A percentile compares a stretch with the other conserved stretches of the same genome.
Evolutionary conservation across 768 basidiomycete species (phyloP).

Genomic region (Lactifluus pinguis): DNA sequence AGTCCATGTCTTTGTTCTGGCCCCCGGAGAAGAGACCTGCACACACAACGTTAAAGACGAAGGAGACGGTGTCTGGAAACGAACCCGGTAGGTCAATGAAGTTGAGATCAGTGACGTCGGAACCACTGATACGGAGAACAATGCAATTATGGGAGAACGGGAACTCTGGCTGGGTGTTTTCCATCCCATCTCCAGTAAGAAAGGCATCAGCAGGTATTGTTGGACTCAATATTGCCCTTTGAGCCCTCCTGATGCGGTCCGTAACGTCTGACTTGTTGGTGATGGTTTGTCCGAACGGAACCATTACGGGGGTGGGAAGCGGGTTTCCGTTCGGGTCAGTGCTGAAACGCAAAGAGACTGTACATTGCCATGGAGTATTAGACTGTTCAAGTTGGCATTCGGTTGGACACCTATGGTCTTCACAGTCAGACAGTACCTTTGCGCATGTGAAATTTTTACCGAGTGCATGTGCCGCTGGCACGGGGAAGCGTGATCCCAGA

Average conservation of each 20-base stretch:
- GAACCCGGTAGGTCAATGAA: conserved; percentile 36
- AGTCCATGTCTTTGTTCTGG: conserved; percentile 39
- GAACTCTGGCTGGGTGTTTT: conserved; percentile 18
- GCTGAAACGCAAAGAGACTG: conserved; percentile 26
- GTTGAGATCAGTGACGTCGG: conserved; percentile 32
- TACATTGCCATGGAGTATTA: conserved; percentile 27
- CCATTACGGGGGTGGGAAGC: conserved; percentile 28
- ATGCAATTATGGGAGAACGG: conserved; percentile 32
- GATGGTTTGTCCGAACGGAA: conserved; percentile 32
- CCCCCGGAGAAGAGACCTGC: conserved; percentile 50
- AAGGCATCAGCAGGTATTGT: conserved; percentile 28
- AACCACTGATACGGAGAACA: conserved; percentile 31
- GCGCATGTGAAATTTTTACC: conserved; percentile 30
- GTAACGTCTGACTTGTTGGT: conserved; percentile 47
- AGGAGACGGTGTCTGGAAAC: neutral
- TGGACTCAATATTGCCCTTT: conserved; percentile 57
- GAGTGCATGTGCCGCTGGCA: conserved; percentile 64
- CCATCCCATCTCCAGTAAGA: conserved; percentile 31
- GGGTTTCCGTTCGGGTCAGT: conserved; percentile 21
- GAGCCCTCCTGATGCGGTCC: conserved; percentile 57
- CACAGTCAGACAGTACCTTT: neutral
- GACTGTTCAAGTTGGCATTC: conserved; percentile 28
- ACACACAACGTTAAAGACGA: neutral
- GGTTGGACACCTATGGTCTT: conserved; percentile 28
- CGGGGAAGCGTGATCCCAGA: conserved; percentile 64